phyloP scores from a whole-genome alignment of 2,329 filamentous ascomycete species.

The Dactylellina cionopaga region DNA sequence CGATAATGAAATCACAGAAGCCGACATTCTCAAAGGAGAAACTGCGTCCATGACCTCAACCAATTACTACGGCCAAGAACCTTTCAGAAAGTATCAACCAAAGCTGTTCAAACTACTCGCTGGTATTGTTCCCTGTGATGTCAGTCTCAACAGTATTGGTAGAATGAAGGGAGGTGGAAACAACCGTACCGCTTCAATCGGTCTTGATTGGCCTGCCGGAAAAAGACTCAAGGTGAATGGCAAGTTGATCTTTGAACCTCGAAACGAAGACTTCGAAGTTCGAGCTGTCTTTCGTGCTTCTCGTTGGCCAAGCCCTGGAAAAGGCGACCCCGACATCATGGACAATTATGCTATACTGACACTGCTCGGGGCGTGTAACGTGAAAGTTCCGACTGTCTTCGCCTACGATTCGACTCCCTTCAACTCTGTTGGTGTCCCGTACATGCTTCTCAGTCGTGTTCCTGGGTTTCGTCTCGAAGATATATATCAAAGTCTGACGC shows the following conservation, averaged over 20 bases:
- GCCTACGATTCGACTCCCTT: constrained; percentile 34
- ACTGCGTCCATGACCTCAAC: constrained; percentile 44
- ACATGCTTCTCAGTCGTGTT: constrained; percentile 42
- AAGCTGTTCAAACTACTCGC: constrained; percentile 38
- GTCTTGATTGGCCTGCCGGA: constrained; percentile 40
- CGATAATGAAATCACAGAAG: constrained; percentile 25
- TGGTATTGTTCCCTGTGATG: constrained; percentile 25
- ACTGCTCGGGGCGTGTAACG: not conserved
- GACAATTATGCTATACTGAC: constrained; percentile 40
- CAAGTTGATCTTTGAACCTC: constrained; percentile 6
- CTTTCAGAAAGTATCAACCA: constrained; percentile 41
- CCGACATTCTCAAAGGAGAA: constrained; percentile 22
- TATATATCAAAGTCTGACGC: constrained; percentile 33
- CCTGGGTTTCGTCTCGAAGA: constrained; percentile 48
- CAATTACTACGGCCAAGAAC: constrained; percentile 40
- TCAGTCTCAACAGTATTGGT: constrained; percentile 22
- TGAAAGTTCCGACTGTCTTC: constrained; percentile 32
- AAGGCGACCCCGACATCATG: constrained; percentile 16
- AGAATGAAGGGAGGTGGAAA: constrained; percentile 50
- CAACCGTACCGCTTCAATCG: constrained; percentile 37
- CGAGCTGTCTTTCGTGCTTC: constrained; percentile 36
- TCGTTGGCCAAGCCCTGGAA: constrained; percentile 17
- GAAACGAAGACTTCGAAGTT: constrained; percentile 20
- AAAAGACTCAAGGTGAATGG: constrained; percentile 29
- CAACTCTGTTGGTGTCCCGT: constrained; percentile 38